Evolutionary conservation across 1,284 basidiomycete species (phyloP).

Genomic region (Malassezia caprae): DNA sequence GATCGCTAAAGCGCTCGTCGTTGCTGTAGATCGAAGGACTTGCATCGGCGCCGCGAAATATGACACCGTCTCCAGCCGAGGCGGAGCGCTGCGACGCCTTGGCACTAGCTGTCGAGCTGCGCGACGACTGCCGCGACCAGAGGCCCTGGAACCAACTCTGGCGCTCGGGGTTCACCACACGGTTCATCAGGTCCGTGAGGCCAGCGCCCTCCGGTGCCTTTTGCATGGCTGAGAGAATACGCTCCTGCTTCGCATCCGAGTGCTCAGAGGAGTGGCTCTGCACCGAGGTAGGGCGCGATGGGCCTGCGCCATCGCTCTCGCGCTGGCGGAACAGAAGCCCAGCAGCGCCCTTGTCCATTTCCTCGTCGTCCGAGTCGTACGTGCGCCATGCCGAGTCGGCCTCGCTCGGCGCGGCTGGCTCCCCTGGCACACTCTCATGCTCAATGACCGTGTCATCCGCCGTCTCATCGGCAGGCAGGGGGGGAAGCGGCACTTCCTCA

Average conservation of each 20-base stretch:
- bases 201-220: conserved; percentile 10
- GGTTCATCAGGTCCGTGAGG: conserved; percentile 17
- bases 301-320: background rate
- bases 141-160: conserved; percentile 15
- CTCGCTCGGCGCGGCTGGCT: background rate
- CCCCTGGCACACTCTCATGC: background rate
- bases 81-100: conserved; percentile 4
- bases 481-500: background rate
- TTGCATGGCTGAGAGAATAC: conserved; percentile 12
- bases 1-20: conserved; percentile 7
- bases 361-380: conserved; percentile 2
- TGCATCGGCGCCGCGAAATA: conserved; percentile 15
- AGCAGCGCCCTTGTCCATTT: background rate
- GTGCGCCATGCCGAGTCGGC: background rate
- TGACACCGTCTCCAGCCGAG: conserved; percentile 2
- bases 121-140: conserved; percentile 9
- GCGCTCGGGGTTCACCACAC: conserved; percentile 12
- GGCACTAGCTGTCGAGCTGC: background rate
- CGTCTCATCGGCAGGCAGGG: background rate
- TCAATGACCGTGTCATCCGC: conserved; percentile 14
- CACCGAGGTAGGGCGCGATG: background rate
- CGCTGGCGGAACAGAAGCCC: background rate
- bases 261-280: background rate
- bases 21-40: conserved; percentile 18
- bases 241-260: conserved; percentile 11